Conservation (phyloP, 2,329 filamentous ascomycete species). For the Thermomyces lanuginosus region DNA sequence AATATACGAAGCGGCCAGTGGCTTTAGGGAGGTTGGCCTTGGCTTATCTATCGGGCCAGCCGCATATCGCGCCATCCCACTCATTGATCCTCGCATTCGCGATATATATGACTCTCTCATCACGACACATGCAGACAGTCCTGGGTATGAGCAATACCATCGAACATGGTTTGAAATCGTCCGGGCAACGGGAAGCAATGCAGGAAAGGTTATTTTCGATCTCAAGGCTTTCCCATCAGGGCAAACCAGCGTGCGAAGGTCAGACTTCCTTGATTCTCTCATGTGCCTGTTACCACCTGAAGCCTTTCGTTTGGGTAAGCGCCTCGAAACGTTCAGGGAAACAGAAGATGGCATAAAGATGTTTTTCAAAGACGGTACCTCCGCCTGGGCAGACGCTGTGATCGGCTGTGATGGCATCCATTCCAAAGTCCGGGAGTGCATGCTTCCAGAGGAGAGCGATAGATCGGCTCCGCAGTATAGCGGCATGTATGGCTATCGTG, state of each 20-base stretch:
- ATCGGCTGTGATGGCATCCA: conserved; percentile 24
- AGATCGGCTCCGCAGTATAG: conserved; percentile 13
- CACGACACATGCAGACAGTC: conserved; percentile 19
- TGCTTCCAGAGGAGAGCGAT: conserved; percentile 12
- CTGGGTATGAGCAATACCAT: conserved; percentile 14
- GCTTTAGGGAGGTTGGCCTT: conserved; percentile 43
- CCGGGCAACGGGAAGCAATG: conserved; percentile 11
- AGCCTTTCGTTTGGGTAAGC: conserved; percentile 19
- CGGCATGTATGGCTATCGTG: conserved; percentile 21
- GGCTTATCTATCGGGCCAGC: conserved; percentile 43
- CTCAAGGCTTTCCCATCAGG: conserved; percentile 16
- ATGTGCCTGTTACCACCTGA: conserved; percentile 15
- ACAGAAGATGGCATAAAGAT: conserved; percentile 8
- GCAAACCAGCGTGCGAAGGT: conserved; percentile 18
- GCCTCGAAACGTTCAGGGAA: conserved; percentile 11
- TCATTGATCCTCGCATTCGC: conserved; percentile 31
- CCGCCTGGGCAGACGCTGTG: conserved; percentile 15
- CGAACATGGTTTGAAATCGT: conserved; percentile 20
- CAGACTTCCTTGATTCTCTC: conserved; percentile 19
- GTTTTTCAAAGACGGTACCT: conserved; percentile 18
- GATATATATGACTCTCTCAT: conserved; percentile 17
- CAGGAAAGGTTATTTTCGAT: conserved; percentile 14
- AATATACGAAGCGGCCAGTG: conserved; percentile 40
- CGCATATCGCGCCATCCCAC: conserved; percentile 37
- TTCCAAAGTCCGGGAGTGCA: conserved; percentile 14